Evolutionary conservation across 345 rosid species (phyloP), one percentile per base, ranked within the genome.

Genomic region (Camelina hispida): DNA sequence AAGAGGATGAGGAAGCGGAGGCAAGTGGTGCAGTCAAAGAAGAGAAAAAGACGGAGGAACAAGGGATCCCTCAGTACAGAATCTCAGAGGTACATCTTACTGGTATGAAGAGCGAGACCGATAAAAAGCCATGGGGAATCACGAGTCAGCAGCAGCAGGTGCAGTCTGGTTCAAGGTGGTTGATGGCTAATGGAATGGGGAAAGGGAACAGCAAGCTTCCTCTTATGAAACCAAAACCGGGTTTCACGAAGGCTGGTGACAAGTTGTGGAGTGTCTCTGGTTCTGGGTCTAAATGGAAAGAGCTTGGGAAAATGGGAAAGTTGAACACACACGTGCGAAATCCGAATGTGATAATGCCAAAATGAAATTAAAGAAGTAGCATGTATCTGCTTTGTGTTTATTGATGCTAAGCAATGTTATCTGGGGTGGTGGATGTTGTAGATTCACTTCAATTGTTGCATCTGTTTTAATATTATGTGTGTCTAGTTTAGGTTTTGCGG

Each of bases 101-200:
- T 6, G 98, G 98, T 69, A 73, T 62, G 66, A 87, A 86, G 83
- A 71, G 87, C 37, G 93, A 89, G 79, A 83, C 87, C 4, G 78
- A 83, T 47, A 89, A 84, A 78, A 87, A 91, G 72, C 80, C 84
- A 7, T 89, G 97, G 96, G 96, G 94, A 62, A 83, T 65, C 54
- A 48, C 82, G 50, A 64, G 76, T 14, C 96, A 89, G 84, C 86
- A 89, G 78, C 94, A 89, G 77, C 96, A 93, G 79, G 89, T 89
- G 81, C 96, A 91, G 80, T 89, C 98, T 23, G 97, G 94, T 73
- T 89, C 96, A 38, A 93, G 98, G 34, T 93, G 98, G 97, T 81
- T 88, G 83, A 75, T 91, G 8, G 97, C 98, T 11, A 91, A 84
- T 56, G 98, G 98, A 71, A 93, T 93, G 98, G 98, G 98, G 30